phyloP scores from a whole-genome alignment of 2,329 filamentous ascomycete genomes.

The Zasmidium cellare region DNA sequence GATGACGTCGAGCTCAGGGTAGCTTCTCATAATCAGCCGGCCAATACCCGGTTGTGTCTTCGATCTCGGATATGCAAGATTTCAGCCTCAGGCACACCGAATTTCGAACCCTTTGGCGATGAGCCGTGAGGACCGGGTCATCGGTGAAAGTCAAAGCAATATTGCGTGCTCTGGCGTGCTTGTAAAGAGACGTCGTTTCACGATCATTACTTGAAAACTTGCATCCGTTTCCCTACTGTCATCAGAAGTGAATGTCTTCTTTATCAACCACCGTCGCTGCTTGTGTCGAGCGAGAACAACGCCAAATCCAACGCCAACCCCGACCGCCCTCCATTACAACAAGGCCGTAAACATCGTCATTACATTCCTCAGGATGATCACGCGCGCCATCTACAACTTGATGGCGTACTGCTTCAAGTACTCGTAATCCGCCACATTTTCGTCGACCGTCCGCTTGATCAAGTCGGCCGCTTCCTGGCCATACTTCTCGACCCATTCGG shows the following conservation, averaged over 20 bases:
- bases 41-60: neutral
- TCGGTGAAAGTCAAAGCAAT: neutral
- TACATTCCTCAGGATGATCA: slow-evolving; percentile 6
- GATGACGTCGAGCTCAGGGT: neutral
- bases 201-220: neutral
- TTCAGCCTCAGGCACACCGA: neutral
- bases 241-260: neutral
- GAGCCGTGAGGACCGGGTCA: neutral
- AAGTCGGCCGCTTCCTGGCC: slow-evolving; percentile 69
- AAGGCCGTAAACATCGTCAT: slow-evolving; percentile 1
- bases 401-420: slow-evolving; percentile 78
- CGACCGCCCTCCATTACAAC: neutral
- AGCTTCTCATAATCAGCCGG: neutral
- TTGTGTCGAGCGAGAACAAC: neutral
- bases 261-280: neutral
- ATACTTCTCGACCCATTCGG: slow-evolving; percentile 73
- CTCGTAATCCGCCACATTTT: slow-evolving; percentile 73
- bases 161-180: slow-evolving; percentile 9
- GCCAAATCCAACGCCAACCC: neutral
- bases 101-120: neutral
- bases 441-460: slow-evolving; percentile 70
- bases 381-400: slow-evolving; percentile 36
- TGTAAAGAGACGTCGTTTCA: neutral
- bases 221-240: neutral
- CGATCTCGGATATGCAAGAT: neutral